A percentile compares a stretch with the other conserved stretches of the same genome.
phyloP scores from a whole-genome alignment of 2,329 filamentous ascomycete genomes.

The Ophiocordyceps camponoti-saundersi region DNA sequence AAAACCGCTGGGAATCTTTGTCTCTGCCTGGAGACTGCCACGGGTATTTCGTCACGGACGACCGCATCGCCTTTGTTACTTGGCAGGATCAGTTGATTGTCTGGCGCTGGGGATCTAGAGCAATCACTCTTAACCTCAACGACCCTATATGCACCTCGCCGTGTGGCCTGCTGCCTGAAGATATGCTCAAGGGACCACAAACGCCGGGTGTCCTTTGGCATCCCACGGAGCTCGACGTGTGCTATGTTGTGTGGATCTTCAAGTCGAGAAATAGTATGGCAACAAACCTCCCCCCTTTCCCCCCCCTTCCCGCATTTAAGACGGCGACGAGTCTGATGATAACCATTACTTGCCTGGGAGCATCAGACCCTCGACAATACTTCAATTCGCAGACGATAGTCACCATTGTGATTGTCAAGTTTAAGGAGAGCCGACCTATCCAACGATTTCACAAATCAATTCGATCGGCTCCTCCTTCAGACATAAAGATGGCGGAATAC shows the following conservation, averaged over 20 bases:
- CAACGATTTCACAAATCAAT: not conserved
- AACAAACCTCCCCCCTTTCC: not conserved
- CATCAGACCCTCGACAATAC: no score
- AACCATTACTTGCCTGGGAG: no score
- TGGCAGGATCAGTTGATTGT: slow-evolving; percentile 6
- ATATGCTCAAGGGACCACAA: not conserved
- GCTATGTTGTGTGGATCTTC: not conserved
- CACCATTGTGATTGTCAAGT: not conserved
- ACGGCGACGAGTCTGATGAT: not conserved
- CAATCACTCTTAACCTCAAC: slow-evolving; percentile 4
- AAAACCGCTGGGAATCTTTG: slow-evolving; percentile 6
- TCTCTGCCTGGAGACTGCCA: slow-evolving; percentile 5
- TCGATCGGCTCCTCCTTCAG: no score
- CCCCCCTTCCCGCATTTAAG: not conserved
- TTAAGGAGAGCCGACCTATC: not conserved
- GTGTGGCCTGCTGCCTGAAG: no score
- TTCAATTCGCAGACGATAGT: no score
- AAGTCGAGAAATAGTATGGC: not conserved
- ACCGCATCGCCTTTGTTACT: slow-evolving; percentile 7
- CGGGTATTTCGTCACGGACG: slow-evolving; percentile 6
- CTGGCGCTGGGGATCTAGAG: slow-evolving; percentile 7
- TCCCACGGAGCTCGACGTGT: not conserved
- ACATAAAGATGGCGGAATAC: not conserved
- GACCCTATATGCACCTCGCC: not conserved
- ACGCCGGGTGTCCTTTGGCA: not conserved